These are phyloP conservation scores for Skeletonema potamos DNA, from an alignment of 108 stramenopile species.

Conservation along the genomic window DNA sequence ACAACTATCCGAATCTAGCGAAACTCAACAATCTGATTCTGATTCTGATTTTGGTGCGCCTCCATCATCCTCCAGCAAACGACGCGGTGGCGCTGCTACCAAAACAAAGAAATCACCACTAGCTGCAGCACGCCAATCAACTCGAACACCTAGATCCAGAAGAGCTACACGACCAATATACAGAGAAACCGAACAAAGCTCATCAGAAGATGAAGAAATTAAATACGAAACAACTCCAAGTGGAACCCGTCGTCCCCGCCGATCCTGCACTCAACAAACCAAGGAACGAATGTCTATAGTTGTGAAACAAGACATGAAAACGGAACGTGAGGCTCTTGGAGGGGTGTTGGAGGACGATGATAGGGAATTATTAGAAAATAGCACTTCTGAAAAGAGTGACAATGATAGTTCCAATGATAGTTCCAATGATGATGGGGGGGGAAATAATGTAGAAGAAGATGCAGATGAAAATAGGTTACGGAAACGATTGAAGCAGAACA, in stretches of 20 bases:
- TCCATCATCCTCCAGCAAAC: background rate
- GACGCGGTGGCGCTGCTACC: background rate
- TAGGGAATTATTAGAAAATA: constrained; percentile 24
- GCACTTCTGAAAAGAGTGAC: background rate
- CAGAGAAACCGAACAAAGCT: background rate
- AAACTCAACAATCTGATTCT: background rate
- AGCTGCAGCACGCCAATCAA: background rate
- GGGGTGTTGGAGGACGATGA: constrained; percentile 37
- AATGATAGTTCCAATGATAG: constrained; percentile 8
- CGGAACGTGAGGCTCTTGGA: constrained; percentile 34
- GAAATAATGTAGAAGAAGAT: background rate
- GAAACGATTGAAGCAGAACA: background rate
- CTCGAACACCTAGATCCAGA: background rate
- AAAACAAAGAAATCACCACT: background rate
- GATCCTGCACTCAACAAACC: constrained; percentile 17
- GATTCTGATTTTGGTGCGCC: constrained; percentile 14
- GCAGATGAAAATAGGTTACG: background rate
- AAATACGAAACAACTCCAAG: background rate
- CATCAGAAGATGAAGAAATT: constrained; percentile 1
- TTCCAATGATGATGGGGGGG: background rate
- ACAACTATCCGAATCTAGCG: background rate
- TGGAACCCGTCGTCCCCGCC: constrained; percentile 19
- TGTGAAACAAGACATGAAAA: constrained; percentile 24
- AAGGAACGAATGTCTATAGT: constrained; percentile 20
- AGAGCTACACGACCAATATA: background rate